phyloP scores from a whole-genome alignment of 202 grass and related monocot species.

The Musa balbisiana region DNA sequence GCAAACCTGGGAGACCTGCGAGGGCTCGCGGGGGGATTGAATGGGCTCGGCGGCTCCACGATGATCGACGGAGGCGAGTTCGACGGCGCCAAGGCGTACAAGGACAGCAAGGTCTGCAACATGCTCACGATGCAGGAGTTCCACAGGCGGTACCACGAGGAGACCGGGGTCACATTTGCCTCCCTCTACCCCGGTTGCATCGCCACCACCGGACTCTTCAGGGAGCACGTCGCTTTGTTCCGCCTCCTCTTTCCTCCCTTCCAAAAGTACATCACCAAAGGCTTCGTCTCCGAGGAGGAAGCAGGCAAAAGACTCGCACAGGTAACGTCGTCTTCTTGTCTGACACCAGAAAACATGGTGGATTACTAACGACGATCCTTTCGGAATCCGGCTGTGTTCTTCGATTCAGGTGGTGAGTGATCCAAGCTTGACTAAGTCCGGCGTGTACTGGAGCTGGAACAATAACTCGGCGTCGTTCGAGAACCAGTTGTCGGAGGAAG shows the following conservation, averaged over 20 bases:
- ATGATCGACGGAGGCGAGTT: constrained; percentile 93
- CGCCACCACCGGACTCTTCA: constrained; percentile 82
- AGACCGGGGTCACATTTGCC: constrained; percentile 77
- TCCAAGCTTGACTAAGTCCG: constrained; percentile 83
- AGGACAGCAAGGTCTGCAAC: constrained; percentile 99
- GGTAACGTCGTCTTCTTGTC: constrained; percentile 18
- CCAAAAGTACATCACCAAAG: constrained; percentile 99
- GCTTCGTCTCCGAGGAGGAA: constrained; percentile 88
- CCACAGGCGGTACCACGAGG: constrained; percentile 79
- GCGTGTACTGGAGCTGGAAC: constrained; percentile 99
- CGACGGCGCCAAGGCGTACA: constrained; percentile 96
- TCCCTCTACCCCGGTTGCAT: constrained; percentile 97
- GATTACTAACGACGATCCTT: no score
- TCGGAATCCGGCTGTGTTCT: neutral
- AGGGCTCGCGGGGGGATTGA: constrained; percentile 62
- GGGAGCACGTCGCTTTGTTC: constrained; percentile 82
- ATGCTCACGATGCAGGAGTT: constrained; percentile 99
- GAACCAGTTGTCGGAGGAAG: constrained; percentile 95
- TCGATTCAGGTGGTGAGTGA: constrained; percentile 58
- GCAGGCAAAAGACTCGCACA: constrained; percentile 85
- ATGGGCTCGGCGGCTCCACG: constrained; percentile 41
- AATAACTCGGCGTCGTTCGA: constrained; percentile 87
- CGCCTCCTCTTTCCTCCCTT: constrained; percentile 76
- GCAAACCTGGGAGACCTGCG: constrained; percentile 81
- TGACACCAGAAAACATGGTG: neutral